Percentiles rank a stretch among this genome's conserved stretches.
These are phyloP conservation scores for Ogataea wickerhamii DNA, from an alignment of 805 yeast species.

Conservation along the genomic window DNA sequence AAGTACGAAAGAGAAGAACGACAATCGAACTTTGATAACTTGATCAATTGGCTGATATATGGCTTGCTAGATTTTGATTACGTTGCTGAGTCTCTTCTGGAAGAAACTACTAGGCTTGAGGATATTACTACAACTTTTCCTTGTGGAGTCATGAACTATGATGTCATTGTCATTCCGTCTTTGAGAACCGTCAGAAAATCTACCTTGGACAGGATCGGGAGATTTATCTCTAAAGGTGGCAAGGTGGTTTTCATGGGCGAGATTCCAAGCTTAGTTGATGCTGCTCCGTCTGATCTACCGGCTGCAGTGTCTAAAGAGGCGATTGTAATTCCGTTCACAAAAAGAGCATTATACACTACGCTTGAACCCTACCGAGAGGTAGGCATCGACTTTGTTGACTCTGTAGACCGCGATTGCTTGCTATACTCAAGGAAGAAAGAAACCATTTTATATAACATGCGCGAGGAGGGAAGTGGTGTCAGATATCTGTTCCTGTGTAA, in stretches of 20 bases:
- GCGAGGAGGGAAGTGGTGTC: conserved; percentile 7
- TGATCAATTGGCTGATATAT: conserved; percentile 8
- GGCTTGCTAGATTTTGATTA: conserved; percentile 13
- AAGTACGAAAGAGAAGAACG: conserved; percentile 8
- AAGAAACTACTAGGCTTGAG: conserved; percentile 4
- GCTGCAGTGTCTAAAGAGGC: not conserved
- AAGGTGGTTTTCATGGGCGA: conserved; percentile 11
- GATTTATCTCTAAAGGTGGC: conserved; percentile 7
- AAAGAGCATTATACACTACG: conserved; percentile 5
- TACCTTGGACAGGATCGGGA: conserved; percentile 7
- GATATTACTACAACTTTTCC: conserved; percentile 6
- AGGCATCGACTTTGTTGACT: conserved; percentile 7
- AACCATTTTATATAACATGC: conserved; percentile 8
- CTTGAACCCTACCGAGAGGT: conserved; percentile 10
- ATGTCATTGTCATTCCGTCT: conserved; percentile 10
- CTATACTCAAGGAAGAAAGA: conserved; percentile 6
- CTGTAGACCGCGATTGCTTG: conserved; percentile 8
- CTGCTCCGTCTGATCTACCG: conserved; percentile 2
- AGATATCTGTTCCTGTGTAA: conserved; percentile 9
- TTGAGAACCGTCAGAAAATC: conserved; percentile 5
- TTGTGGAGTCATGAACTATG: conserved; percentile 10
- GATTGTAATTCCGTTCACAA: conserved; percentile 7
- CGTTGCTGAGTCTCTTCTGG: conserved; percentile 11
- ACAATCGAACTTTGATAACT: conserved; percentile 8
- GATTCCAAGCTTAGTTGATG: conserved; percentile 8